Percentiles rank a stretch among this genome's conserved stretches.
These are phyloP conservation scores for Xylariaceae sp. DNA, from an alignment of 2,329 filamentous ascomycete species.

Conservation along the genomic window DNA sequence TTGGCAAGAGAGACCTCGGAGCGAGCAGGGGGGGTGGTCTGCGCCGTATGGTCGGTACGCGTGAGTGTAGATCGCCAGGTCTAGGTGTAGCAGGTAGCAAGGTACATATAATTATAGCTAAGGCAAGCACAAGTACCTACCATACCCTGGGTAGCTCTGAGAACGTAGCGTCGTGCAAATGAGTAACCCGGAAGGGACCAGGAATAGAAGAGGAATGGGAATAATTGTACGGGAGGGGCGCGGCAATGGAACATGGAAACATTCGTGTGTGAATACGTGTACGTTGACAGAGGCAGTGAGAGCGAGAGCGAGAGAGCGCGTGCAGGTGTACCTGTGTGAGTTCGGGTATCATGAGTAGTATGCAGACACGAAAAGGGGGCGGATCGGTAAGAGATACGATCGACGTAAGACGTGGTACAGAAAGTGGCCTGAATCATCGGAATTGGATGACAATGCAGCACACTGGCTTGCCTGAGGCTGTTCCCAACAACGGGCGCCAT, in stretches of 20 bases:
- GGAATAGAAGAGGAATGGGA: background rate
- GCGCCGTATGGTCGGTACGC: slow-evolving; percentile 20
- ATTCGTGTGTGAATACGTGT: too few relatives aligned
- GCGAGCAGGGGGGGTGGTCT: slow-evolving; percentile 7
- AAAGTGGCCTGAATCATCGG: slow-evolving; percentile 11
- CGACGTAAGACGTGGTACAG: slow-evolving; percentile 16
- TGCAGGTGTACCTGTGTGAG: too few relatives aligned
- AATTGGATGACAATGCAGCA: background rate
- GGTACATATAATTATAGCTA: background rate
- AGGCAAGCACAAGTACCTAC: background rate
- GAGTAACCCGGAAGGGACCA: background rate
- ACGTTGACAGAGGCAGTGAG: too few relatives aligned
- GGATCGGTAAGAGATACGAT: slow-evolving; percentile 10
- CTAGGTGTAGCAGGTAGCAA: slow-evolving; percentile 6
- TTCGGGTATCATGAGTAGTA: slow-evolving; percentile 5
- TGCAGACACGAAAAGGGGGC: background rate
- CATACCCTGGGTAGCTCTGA: too few relatives aligned
- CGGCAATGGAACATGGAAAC: too few relatives aligned
- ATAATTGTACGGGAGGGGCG: too few relatives aligned
- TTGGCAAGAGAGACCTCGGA: background rate
- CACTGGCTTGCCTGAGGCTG: too few relatives aligned
- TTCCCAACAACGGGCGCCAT: too few relatives aligned
- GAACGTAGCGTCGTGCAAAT: too few relatives aligned
- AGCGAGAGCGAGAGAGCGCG: too few relatives aligned
- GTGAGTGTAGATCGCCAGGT: slow-evolving; percentile 7